Evolutionary conservation across 2,329 filamentous ascomycete genomes (phyloP), one percentile per base, ranked within the genome.

Genomic region (Sodiomyces alkalinus): DNA sequence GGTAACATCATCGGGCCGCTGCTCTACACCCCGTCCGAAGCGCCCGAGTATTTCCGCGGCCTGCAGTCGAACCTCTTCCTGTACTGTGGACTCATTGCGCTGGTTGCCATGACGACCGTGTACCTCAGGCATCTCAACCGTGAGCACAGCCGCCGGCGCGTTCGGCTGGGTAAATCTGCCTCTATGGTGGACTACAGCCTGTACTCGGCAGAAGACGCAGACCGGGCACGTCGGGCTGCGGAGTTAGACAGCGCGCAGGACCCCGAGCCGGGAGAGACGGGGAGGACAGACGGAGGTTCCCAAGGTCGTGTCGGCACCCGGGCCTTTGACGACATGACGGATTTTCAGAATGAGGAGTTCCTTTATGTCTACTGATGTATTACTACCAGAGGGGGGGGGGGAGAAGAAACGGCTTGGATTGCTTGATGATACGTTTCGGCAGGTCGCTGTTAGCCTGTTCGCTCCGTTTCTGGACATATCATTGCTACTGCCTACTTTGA

Each of bases 1-100:
- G 73, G 72, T 6, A 77, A 78, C 38, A 66, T 76, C 24, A 56
- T 76, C n/a, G 73, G 73, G 0, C 72, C 72, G 0, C 64, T 68
- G 31, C 49, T 77, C 2, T 77, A 73, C 49, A 69, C 60, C 15
- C 64, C 67, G 0, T 56, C 54, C 3, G 69, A 77, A 39, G 64
- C 62, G 18, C 72, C 72, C 0, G 47, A 59, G 3, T 77, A 77
- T 40, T 48, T 49, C 5, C 56, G 67, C 10, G 71, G 72, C 2
- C 53, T 77, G 2, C 51, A 59, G n/a, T 62, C 65, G 3, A 74
- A 73, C 31, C 57, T 78, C 5, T 56, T 60, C 0, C 53, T 77
- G 22, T 77, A 75, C 44, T 52, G 71, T 16, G 52, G 65, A 2
- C 53, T 76, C 16, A 57, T 68, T 7, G 41, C 63, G 3, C 50